A percentile compares a stretch with the other conserved stretches of the same genome.
Evolutionary conservation across 2,329 filamentous ascomycete genomes (phyloP).

Genomic region (Phoma sp.): DNA sequence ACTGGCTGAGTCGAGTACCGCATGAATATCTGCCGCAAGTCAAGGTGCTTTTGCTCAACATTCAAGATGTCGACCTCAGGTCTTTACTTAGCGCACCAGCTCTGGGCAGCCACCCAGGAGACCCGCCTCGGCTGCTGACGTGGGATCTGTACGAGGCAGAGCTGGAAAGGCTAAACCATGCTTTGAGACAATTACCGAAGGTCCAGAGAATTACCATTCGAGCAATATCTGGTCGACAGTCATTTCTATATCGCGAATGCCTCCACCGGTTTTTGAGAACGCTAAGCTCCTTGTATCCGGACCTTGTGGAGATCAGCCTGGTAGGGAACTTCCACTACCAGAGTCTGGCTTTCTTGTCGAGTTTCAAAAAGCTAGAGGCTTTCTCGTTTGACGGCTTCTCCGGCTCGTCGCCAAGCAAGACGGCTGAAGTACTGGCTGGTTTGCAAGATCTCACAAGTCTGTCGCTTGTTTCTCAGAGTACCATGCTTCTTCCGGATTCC

Average conservation of each 20-base stretch:
- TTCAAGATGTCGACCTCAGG: constrained; percentile 40
- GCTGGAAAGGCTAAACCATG: constrained; percentile 19
- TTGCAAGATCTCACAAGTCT: constrained; percentile 28
- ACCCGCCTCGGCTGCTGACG: constrained; percentile 22
- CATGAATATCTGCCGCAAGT: constrained; percentile 25
- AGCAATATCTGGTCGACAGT: constrained; percentile 23
- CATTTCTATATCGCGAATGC: constrained; percentile 37
- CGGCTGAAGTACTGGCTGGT: constrained; percentile 26
- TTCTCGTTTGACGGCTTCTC: constrained; percentile 40
- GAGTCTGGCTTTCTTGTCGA: constrained; percentile 25
- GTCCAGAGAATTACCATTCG: constrained; percentile 31
- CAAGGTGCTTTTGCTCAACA: constrained; percentile 26
- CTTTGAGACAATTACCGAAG: constrained; percentile 26
- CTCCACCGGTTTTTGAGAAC: constrained; percentile 23
- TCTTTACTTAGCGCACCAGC: constrained; percentile 22
- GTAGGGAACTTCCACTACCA: constrained; percentile 37
- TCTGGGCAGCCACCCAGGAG: constrained; percentile 1
- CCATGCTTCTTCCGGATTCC: constrained; percentile 15
- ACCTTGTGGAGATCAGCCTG: constrained; percentile 26
- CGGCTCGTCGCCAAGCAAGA: constrained; percentile 23
- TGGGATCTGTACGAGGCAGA: constrained; percentile 38
- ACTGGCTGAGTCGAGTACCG: constrained; percentile 31
- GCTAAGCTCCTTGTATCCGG: constrained; percentile 23
- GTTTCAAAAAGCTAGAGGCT: constrained; percentile 22
- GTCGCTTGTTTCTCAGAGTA: constrained; percentile 30